A percentile compares a stretch with the other conserved stretches of the same genome.
Conservation (phyloP, 495 filamentous ascomycete genomes). For the Aspergillus mulundensis region DNA sequence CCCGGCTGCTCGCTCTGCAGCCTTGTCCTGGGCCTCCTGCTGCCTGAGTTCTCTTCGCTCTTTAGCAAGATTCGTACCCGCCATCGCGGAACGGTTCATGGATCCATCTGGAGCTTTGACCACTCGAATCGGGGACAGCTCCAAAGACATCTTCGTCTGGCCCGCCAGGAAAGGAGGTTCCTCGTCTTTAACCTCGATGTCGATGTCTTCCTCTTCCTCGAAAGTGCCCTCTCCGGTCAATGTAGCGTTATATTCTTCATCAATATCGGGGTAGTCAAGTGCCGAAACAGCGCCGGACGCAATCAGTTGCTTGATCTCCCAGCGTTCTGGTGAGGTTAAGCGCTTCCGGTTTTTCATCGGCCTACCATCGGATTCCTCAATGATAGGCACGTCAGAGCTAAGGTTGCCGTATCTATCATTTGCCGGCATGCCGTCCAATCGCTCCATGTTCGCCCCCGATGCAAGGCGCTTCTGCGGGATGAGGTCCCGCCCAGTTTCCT, state of each 20-base stretch:
- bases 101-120: constrained; percentile 97
- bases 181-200: constrained; percentile 94
- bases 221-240: constrained; percentile 81
- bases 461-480: constrained; percentile 76
- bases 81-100: constrained; percentile 91
- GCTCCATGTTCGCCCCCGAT: constrained; percentile 89
- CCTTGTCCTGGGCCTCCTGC: constrained; percentile 80
- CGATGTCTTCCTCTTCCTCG: constrained; percentile 94
- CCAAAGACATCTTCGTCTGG: constrained; percentile 92
- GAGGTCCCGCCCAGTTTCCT: constrained; percentile 80
- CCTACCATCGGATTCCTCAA: constrained; percentile 57
- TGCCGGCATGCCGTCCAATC: constrained; percentile 54
- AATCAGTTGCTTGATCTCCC: constrained; percentile 96
- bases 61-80: constrained; percentile 83
- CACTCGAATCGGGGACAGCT: constrained; percentile 90
- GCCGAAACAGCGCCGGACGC: constrained; percentile 89
- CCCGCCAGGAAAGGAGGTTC: constrained; percentile 95
- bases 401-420: constrained; percentile 56
- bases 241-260: constrained; percentile 89
- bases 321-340: constrained; percentile 91
- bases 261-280: constrained; percentile 87
- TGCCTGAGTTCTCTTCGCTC: constrained; percentile 86
- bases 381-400: constrained; percentile 57
- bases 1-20: constrained; percentile 69
- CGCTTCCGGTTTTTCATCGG: constrained; percentile 69